A percentile compares a stretch with the other conserved stretches of the same genome.
phyloP scores from a whole-genome alignment of 1,284 basidiomycete species.

The Gymnopus androsaceus region DNA sequence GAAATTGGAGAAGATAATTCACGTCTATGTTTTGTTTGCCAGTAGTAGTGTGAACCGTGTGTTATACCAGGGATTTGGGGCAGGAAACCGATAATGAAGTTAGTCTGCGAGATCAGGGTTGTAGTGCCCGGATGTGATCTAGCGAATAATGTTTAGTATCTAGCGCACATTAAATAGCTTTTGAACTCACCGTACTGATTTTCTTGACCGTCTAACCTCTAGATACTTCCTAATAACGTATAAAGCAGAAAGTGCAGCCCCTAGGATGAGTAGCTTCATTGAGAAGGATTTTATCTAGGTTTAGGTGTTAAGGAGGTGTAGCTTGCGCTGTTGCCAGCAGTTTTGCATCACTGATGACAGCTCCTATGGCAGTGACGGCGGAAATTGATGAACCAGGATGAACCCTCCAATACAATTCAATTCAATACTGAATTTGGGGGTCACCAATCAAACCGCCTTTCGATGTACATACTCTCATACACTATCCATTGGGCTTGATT shows the following conservation, averaged over 20 bases:
- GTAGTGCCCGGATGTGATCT: neutral
- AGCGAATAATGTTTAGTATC: neutral
- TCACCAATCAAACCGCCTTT: too few relatives aligned
- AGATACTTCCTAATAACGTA: neutral
- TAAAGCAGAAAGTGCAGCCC: neutral
- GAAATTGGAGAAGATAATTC: neutral
- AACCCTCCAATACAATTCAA: too few relatives aligned
- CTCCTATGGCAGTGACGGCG: too few relatives aligned
- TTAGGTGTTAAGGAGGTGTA: too few relatives aligned
- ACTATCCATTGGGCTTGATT: too few relatives aligned
- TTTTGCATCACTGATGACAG: too few relatives aligned
- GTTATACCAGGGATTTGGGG: conserved; percentile 4
- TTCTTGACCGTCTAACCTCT: neutral
- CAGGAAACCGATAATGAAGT: conserved; percentile 5
- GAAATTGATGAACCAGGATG: too few relatives aligned
- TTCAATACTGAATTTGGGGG: too few relatives aligned
- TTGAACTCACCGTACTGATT: neutral
- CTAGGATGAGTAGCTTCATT: neutral
- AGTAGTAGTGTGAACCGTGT: neutral
- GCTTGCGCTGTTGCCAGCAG: too few relatives aligned
- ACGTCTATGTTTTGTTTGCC: conserved; percentile 9
- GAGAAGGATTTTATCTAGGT: too few relatives aligned
- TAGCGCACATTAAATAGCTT: neutral
- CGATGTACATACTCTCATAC: too few relatives aligned
- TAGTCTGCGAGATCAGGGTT: conserved; percentile 1